These are phyloP conservation scores for Eimeria acervulina DNA, from an alignment of 169 alveolate genomes.

Conservation along the genomic window DNA sequence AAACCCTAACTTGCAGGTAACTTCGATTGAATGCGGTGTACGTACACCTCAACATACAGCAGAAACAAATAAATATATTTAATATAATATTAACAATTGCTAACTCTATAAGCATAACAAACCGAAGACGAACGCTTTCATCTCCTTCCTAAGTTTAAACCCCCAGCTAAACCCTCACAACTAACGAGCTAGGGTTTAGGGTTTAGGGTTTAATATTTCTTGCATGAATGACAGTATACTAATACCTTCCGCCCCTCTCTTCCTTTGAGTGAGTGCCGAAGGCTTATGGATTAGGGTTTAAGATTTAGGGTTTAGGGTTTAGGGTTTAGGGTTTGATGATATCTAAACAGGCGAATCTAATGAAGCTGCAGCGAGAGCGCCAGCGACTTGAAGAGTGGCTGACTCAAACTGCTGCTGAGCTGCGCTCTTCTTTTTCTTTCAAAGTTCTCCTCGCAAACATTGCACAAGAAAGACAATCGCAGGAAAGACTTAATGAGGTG, in stretches of 20 bases:
- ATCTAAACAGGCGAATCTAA: constrained; percentile 45
- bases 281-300: too few relatives aligned
- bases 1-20: constrained; percentile 69
- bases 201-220: too few relatives aligned
- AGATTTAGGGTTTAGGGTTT: too few relatives aligned
- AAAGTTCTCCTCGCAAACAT: constrained; percentile 55
- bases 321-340: neutral
- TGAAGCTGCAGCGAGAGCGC: constrained; percentile 59
- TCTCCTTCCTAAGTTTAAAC: neutral
- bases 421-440: constrained; percentile 33
- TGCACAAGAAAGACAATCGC: constrained; percentile 42
- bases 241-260: too few relatives aligned
- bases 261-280: too few relatives aligned
- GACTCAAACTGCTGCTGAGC: constrained; percentile 67
- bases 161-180: too few relatives aligned
- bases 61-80: neutral
- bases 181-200: too few relatives aligned
- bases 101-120: neutral
- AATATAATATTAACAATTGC: too few relatives aligned
- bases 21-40: too few relatives aligned
- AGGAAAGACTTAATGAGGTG: constrained; percentile 45
- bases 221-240: too few relatives aligned
- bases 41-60: too few relatives aligned
- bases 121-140: neutral
- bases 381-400: constrained; percentile 22